Percentiles rank a stretch among this genome's conserved stretches.
These are phyloP conservation scores for Moesziomyces parantarcticus DNA, from an alignment of 1,284 basidiomycete species.

Conservation along the genomic window DNA sequence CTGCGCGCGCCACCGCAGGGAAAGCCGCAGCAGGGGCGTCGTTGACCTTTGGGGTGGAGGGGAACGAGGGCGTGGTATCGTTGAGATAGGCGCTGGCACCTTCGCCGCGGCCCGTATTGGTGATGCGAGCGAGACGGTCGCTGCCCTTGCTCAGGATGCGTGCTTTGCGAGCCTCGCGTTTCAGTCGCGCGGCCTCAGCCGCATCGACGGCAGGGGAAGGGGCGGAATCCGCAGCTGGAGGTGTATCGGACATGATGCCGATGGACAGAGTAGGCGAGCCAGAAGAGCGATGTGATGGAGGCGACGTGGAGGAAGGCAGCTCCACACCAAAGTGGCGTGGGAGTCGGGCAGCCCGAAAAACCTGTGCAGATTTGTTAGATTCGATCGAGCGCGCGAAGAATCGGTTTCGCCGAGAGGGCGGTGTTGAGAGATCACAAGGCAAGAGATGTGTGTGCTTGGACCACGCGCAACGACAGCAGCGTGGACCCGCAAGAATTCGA, in stretches of 20 bases:
- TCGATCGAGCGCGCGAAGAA: neutral
- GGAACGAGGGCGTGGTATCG: slow-evolving; percentile 23
- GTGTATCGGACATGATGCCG: slow-evolving; percentile 23
- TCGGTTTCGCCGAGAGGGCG: neutral
- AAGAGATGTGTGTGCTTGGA: slow-evolving; percentile 10
- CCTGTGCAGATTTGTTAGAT: neutral
- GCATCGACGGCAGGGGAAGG: slow-evolving; percentile 25
- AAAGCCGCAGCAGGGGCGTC: neutral
- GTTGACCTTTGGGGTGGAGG: slow-evolving; percentile 2
- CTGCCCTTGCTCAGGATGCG: slow-evolving; percentile 62
- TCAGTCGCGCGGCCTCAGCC: slow-evolving; percentile 58
- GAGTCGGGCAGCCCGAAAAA: slow-evolving; percentile 8
- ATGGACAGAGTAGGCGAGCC: neutral
- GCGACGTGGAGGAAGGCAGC: neutral
- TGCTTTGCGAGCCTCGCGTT: slow-evolving; percentile 65
- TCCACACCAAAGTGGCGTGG: neutral
- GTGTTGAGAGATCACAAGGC: slow-evolving; percentile 3
- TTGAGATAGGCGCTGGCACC: slow-evolving; percentile 58
- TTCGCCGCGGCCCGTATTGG: slow-evolving; percentile 63
- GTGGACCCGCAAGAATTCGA: slow-evolving; percentile 13
- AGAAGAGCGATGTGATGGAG: neutral
- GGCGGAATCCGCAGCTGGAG: neutral
- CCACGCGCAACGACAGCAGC: slow-evolving; percentile 10
- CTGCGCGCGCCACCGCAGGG: slow-evolving; percentile 1
- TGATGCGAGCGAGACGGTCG: slow-evolving; percentile 65